A percentile compares a stretch with the other conserved stretches of the same genome.
Conservation (phyloP, 208 protist species). For the Trypanosoma platydactyli region DNA sequence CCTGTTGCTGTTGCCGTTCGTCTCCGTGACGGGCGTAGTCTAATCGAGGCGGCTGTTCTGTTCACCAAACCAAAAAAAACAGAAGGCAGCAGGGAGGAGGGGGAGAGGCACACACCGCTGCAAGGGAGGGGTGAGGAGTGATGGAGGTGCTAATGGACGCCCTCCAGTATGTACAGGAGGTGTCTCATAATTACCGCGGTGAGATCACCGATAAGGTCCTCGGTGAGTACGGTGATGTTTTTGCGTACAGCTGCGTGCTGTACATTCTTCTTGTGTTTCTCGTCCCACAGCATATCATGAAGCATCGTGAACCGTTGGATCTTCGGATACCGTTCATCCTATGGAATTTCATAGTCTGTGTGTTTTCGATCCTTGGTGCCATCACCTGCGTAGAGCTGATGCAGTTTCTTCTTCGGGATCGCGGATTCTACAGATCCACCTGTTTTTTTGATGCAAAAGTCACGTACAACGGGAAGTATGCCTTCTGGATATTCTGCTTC, state of each 20-base stretch:
- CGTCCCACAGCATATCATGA: slow-evolving; percentile 67
- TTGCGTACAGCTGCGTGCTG: slow-evolving; percentile 39
- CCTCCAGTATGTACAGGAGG: neutral
- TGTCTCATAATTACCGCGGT: slow-evolving; percentile 17
- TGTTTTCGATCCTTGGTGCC: slow-evolving; percentile 72
- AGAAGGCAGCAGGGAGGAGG: neutral
- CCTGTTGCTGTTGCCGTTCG: neutral
- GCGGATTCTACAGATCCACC: slow-evolving; percentile 50
- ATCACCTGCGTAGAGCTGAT: slow-evolving; percentile 46
- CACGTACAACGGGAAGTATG: slow-evolving; percentile 58
- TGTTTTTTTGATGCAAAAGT: slow-evolving; percentile 53
- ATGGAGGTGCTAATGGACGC: slow-evolving; percentile 11
- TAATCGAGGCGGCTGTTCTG: no score
- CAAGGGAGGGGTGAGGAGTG: neutral
- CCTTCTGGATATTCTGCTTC: slow-evolving; percentile 70
- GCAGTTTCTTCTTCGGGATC: slow-evolving; percentile 10
- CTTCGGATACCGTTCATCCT: slow-evolving; percentile 42
- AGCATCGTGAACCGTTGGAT: slow-evolving; percentile 52
- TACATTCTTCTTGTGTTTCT: slow-evolving; percentile 75
- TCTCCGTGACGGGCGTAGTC: neutral
- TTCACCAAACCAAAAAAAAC: neutral
- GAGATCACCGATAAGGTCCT: slow-evolving; percentile 1
- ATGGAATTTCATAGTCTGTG: slow-evolving; percentile 79
- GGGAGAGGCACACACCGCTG: neutral
- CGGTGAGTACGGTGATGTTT: slow-evolving; percentile 35